phyloP scores from a whole-genome alignment of 805 yeast genomes.

The Starmerella cellae region DNA sequence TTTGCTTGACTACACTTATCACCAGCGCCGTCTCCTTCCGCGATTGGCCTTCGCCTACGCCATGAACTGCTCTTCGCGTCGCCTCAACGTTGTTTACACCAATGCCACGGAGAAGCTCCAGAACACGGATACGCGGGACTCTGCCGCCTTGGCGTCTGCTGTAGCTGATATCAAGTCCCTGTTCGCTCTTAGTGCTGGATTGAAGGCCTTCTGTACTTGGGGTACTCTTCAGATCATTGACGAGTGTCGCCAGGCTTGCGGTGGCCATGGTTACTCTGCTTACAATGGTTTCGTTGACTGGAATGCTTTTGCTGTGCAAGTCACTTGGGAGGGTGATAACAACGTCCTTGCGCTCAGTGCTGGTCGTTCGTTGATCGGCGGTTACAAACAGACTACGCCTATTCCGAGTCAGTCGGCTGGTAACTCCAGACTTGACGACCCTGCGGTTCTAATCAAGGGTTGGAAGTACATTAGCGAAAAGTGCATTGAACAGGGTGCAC shows the following conservation, averaged over 20 bases:
- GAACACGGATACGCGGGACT: conserved; percentile 31
- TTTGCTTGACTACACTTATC: conserved; percentile 74
- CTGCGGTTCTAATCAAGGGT: conserved; percentile 25
- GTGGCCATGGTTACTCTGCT: conserved; percentile 94
- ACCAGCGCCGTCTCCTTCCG: conserved; percentile 81
- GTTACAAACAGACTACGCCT: conserved; percentile 30
- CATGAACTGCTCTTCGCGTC: conserved; percentile 55
- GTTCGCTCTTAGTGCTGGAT: conserved; percentile 73
- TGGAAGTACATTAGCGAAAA: conserved; percentile 30
- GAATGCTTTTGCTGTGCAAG: conserved; percentile 61
- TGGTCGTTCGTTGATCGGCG: conserved; percentile 60
- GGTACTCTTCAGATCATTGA: conserved; percentile 65
- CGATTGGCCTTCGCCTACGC: conserved; percentile 67
- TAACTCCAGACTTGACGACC: conserved; percentile 22
- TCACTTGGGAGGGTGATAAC: conserved; percentile 98
- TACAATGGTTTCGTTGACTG: conserved; percentile 83
- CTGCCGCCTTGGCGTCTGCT: conserved; percentile 34
- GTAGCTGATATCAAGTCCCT: conserved; percentile 58
- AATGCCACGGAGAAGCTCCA: conserved; percentile 31
- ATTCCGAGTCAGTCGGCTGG: conserved; percentile 11
- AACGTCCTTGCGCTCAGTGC: conserved; percentile 70
- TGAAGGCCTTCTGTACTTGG: conserved; percentile 88
- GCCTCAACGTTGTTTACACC: conserved; percentile 42
- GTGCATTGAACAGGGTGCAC: conserved; percentile 27
- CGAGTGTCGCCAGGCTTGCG: conserved; percentile 85